Percentiles rank a stretch among this genome's conserved stretches.
Conservation (phyloP, 2,329 filamentous ascomycete species). For the Helicocarpus griseus region DNA sequence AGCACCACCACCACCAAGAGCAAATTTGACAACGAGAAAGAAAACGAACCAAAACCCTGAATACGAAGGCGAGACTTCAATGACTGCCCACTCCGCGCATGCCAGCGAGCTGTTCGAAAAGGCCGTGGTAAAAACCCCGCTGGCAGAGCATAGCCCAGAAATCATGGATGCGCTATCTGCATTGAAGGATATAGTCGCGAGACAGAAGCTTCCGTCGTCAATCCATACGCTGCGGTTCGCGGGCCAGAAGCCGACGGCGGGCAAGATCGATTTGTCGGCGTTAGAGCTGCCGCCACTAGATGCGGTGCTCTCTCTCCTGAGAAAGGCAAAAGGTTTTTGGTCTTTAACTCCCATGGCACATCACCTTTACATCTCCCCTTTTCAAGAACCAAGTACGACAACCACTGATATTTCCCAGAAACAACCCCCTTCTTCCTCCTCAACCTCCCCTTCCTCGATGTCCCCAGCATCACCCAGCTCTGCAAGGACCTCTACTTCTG, state of each 20-base stretch:
- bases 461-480: slow-evolving; percentile 26
- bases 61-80: slow-evolving; percentile 43
- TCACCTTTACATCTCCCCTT: no score
- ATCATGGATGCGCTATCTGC: slow-evolving; percentile 30
- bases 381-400: not conserved
- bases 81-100: slow-evolving; percentile 40
- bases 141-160: slow-evolving; percentile 27
- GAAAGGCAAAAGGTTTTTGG: slow-evolving; percentile 24
- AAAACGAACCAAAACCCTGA: slow-evolving; percentile 15
- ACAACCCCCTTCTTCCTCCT: slow-evolving; percentile 13
- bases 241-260: slow-evolving; percentile 16
- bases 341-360: not conserved
- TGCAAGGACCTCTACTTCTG: slow-evolving; percentile 37
- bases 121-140: slow-evolving; percentile 27
- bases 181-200: slow-evolving; percentile 29
- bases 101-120: slow-evolving; percentile 35
- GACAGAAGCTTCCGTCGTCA: slow-evolving; percentile 22
- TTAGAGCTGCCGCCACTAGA: slow-evolving; percentile 28
- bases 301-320: slow-evolving; percentile 24
- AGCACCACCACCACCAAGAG: slow-evolving; percentile 11
- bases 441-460: slow-evolving; percentile 16
- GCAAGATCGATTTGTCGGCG: slow-evolving; percentile 22
- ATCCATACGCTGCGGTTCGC: slow-evolving; percentile 21
- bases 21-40: slow-evolving; percentile 19
- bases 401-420: slow-evolving; percentile 5